These are phyloP conservation scores for Metarhizium rileyi DNA, from an alignment of 2,329 filamentous ascomycete genomes.

Conservation along the genomic window DNA sequence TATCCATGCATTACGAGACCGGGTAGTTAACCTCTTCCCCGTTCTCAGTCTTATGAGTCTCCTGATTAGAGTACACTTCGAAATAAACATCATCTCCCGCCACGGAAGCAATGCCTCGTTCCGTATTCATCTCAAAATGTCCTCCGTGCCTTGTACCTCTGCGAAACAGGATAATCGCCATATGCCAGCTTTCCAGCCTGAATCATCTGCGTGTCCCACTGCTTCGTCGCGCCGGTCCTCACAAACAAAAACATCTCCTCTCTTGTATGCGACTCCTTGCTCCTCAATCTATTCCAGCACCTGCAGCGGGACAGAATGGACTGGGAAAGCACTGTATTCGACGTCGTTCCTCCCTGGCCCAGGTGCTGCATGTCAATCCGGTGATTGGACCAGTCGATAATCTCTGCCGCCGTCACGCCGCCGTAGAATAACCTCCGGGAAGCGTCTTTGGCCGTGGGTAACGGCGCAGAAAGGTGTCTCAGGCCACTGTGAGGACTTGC, in stretches of 20 bases:
- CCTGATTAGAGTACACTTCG: conserved; percentile 27
- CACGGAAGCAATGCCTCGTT: conserved; percentile 34
- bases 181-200: conserved; percentile 39
- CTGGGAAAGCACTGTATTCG: conserved; percentile 28
- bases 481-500: conserved; percentile 40
- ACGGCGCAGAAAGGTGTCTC: conserved; percentile 36
- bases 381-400: conserved; percentile 30
- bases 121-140: conserved; percentile 36
- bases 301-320: conserved; percentile 23
- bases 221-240: conserved; percentile 17
- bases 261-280: conserved; percentile 32
- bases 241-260: conserved; percentile 43
- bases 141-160: conserved; percentile 17
- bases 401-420: conserved; percentile 34
- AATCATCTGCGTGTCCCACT: conserved; percentile 19
- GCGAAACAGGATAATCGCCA: conserved; percentile 19
- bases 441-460: conserved; percentile 21
- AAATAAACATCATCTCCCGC: conserved; percentile 33
- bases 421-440: conserved; percentile 36
- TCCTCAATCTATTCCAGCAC: conserved; percentile 23
- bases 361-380: conserved; percentile 39
- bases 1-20: conserved; percentile 34
- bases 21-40: conserved; percentile 7
- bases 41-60: conserved; percentile 16
- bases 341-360: conserved; percentile 29